A percentile compares a stretch with the other conserved stretches of the same genome.
Evolutionary conservation across 2,329 filamentous ascomycete species (phyloP).

Genomic region (Ophidiomyces ophidiicola): DNA sequence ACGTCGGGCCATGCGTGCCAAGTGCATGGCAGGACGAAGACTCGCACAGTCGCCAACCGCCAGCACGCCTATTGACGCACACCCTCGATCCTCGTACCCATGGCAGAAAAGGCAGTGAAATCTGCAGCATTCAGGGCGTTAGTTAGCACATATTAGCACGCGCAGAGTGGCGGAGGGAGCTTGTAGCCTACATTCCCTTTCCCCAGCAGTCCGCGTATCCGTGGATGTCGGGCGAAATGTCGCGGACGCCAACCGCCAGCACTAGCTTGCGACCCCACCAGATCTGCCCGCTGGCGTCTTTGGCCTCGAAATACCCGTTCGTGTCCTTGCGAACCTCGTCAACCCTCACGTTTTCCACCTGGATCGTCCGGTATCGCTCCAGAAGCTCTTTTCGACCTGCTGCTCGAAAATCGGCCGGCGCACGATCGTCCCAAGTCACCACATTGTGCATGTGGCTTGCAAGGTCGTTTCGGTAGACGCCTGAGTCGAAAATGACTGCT

Average conservation of each 20-base stretch:
- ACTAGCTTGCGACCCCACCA: constrained; percentile 44
- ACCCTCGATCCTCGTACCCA: constrained; percentile 46
- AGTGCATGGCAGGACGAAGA: constrained; percentile 27
- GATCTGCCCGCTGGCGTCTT: constrained; percentile 32
- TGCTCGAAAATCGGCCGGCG: constrained; percentile 24
- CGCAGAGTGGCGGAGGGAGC: constrained; percentile 10
- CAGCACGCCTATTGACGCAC: constrained; percentile 37
- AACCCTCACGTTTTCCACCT: constrained; percentile 17
- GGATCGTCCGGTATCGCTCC: constrained; percentile 27
- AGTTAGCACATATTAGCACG: not conserved
- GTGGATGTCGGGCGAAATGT: constrained; percentile 40
- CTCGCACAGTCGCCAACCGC: constrained; percentile 28
- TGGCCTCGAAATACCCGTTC: constrained; percentile 26
- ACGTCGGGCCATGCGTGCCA: constrained; percentile 35
- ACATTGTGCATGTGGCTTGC: constrained; percentile 38
- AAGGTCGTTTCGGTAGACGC: constrained; percentile 33
- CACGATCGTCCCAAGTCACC: constrained; percentile 28
- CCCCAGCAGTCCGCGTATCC: constrained; percentile 48
- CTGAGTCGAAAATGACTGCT: constrained; percentile 36
- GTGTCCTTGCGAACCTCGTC: constrained; percentile 12
- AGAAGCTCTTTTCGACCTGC: constrained; percentile 26
- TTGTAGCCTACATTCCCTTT: constrained; percentile 33
- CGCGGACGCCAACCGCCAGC: constrained; percentile 43
- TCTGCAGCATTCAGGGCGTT: not conserved
- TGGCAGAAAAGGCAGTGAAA: constrained; percentile 48